Evolutionary conservation across 1,284 basidiomycete genomes (phyloP), one percentile per base, ranked within the genome.

Genomic region (Trichosporon sp.): DNA sequence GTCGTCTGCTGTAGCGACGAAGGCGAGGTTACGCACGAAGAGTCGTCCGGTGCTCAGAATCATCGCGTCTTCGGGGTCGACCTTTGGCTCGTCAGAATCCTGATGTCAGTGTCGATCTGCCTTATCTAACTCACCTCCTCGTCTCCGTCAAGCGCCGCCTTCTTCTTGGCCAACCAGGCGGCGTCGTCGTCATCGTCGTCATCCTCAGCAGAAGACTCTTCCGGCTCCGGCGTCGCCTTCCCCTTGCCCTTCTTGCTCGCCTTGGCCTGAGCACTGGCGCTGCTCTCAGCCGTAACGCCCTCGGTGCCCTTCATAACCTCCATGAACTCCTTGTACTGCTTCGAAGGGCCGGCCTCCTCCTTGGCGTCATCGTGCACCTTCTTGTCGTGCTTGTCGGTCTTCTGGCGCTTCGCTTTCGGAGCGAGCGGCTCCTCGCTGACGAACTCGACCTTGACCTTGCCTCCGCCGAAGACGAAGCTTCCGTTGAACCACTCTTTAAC

Each of bases 11-110:
- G 90, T 91, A 68, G 92, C 92, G 0, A 91, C 87, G 78, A 93
- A 98, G 0, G 95, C 87, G 21, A 98, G 83, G 79, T 98, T 99
- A 13, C 96, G 92, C 6, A 98, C 85, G 79, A 98, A 98, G 4
- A 98, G 84, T 1, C 96, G 89, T 0, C 89, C 88, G 0, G 92
- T 94, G 68, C 88, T 87, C 27, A 91, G 84, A 68, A 98, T 93
- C 0, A 89, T 89, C 34, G 73, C 64, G 66, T 87, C 86, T 71
- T 85, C 87, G 0, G 85, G 84, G 51, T 73, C 74, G 29, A 74
- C 32, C 65, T 71, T 64, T 12, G 68, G 64, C 38, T 31, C 63
- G n/a, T 62, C 62, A 31, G 53, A 42, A 35, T 23, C 15, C 67
- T 62, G 29, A 29, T n/a, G 31, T 66, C 18, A 67, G 64, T n/a